Evolutionary conservation across 2,329 filamentous ascomycete species (phyloP).

Genomic region (Nemania sp.): DNA sequence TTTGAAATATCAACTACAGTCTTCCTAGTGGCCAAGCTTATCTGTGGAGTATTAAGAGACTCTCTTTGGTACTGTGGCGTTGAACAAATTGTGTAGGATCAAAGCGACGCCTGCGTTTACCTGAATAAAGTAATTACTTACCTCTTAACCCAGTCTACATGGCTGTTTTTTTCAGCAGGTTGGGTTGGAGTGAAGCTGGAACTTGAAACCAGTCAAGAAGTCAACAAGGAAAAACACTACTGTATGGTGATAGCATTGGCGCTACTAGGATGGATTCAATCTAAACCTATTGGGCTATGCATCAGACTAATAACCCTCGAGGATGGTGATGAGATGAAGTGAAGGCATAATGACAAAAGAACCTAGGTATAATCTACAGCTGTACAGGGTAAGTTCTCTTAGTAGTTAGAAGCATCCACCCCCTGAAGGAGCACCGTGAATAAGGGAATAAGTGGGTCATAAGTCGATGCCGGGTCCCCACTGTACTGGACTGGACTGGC

Average conservation of each 20-base stretch:
- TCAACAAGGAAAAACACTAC: no score
- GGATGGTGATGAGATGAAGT: neutral
- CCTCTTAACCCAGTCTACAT: no score
- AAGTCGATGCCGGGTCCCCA: neutral
- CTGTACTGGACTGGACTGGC: no score
- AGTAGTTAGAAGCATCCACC: neutral
- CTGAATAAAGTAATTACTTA: no score
- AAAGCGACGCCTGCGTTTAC: no score
- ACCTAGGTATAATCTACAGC: neutral
- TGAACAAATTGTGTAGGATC: no score
- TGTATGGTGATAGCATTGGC: no score
- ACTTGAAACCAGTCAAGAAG: no score
- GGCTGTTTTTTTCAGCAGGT: no score
- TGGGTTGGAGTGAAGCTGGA: no score
- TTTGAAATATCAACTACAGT: neutral
- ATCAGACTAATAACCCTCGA: neutral
- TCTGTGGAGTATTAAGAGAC: neutral
- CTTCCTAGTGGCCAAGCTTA: neutral
- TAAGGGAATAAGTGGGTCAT: conserved; percentile 1
- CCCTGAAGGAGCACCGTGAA: neutral
- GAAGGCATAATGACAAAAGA: neutral
- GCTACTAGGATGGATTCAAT: no score
- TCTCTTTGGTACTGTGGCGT: neutral
- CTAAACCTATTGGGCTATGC: no score
- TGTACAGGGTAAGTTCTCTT: conserved; percentile 7